Conservation (phyloP, 352 stramenopile species). For the Globisporangium apiculatum region DNA sequence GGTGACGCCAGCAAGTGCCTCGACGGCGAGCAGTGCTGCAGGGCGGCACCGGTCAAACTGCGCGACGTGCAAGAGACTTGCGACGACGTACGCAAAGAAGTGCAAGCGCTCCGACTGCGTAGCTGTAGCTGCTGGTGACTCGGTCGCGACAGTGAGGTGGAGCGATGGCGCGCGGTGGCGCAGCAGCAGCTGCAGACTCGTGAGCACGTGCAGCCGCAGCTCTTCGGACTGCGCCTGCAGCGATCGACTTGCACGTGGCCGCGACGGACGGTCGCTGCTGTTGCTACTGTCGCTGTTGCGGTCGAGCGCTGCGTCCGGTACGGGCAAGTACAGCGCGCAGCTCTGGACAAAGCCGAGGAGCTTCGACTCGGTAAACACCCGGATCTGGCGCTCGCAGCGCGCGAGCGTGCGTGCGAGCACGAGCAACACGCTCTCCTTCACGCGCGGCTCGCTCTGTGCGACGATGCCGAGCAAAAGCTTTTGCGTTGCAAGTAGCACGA, state of each 20-base stretch:
- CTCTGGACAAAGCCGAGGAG: constrained; percentile 44
- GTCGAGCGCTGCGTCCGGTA: constrained; percentile 19
- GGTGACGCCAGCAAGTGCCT: constrained; percentile 31
- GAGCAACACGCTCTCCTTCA: constrained; percentile 26
- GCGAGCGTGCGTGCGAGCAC: constrained; percentile 26
- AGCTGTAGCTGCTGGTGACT: constrained; percentile 8
- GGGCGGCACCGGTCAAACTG: constrained; percentile 41
- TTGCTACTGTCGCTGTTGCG: background rate
- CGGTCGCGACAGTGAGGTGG: constrained; percentile 7
- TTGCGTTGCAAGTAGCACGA: constrained; percentile 58
- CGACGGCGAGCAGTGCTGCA: constrained; percentile 27
- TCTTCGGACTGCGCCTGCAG: constrained; percentile 46
- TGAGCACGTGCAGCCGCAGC: constrained; percentile 40
- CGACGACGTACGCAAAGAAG: constrained; percentile 68
- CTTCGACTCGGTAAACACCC: constrained; percentile 12
- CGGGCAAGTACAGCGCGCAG: constrained; percentile 47
- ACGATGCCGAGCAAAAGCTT: constrained; percentile 39
- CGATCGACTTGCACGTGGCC: background rate
- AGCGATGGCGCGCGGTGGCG: background rate
- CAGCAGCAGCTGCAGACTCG: constrained; percentile 35
- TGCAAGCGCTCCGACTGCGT: constrained; percentile 30
- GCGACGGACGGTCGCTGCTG: background rate
- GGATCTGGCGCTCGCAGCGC: constrained; percentile 24
- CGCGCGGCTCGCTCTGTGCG: constrained; percentile 6
- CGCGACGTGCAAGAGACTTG: constrained; percentile 49